Percentiles rank a stretch among this genome's conserved stretches.
These are phyloP conservation scores for Zelonia costaricensis DNA, from an alignment of 208 protist species.

Conservation along the genomic window DNA sequence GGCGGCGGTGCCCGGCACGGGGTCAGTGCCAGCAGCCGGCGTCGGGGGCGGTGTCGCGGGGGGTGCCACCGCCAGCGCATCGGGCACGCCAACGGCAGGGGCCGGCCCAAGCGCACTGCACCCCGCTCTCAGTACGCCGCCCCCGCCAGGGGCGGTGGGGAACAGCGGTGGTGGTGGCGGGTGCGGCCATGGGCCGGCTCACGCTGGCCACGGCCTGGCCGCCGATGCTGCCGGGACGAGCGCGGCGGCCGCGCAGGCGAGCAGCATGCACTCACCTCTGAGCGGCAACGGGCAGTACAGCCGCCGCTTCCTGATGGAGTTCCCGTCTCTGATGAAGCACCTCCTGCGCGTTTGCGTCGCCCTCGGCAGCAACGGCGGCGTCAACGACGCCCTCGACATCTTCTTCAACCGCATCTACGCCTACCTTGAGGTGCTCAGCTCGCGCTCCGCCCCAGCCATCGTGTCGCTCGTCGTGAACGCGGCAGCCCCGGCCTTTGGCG, in stretches of 20 bases:
- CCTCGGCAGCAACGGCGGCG: constrained; percentile 39
- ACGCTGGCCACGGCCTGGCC: too few relatives aligned
- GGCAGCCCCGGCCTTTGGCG: constrained; percentile 1
- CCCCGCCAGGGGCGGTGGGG: too few relatives aligned
- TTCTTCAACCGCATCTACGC: constrained; percentile 78
- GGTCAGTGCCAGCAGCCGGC: constrained; percentile 3
- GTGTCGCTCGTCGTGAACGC: constrained; percentile 31
- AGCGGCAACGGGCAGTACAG: constrained; percentile 70
- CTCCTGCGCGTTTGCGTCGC: constrained; percentile 44
- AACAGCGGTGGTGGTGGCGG: too few relatives aligned
- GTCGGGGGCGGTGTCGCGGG: neutral
- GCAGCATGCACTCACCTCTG: constrained; percentile 30
- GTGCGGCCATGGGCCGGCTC: too few relatives aligned
- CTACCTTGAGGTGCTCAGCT: constrained; percentile 60
- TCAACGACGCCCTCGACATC: constrained; percentile 76
- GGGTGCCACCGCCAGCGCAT: neutral
- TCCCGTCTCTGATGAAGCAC: constrained; percentile 69
- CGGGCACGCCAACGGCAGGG: neutral
- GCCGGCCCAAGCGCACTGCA: too few relatives aligned
- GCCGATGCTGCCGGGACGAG: neutral
- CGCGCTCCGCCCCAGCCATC: constrained; percentile 34
- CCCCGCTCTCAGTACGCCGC: too few relatives aligned
- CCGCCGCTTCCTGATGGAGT: constrained; percentile 77
- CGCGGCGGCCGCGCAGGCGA: neutral
- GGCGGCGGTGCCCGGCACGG: constrained; percentile 6